A percentile compares a stretch with the other conserved stretches of the same genome.
Evolutionary conservation across 495 filamentous ascomycete species (phyloP).

Genomic region (Aspergillus steynii): DNA sequence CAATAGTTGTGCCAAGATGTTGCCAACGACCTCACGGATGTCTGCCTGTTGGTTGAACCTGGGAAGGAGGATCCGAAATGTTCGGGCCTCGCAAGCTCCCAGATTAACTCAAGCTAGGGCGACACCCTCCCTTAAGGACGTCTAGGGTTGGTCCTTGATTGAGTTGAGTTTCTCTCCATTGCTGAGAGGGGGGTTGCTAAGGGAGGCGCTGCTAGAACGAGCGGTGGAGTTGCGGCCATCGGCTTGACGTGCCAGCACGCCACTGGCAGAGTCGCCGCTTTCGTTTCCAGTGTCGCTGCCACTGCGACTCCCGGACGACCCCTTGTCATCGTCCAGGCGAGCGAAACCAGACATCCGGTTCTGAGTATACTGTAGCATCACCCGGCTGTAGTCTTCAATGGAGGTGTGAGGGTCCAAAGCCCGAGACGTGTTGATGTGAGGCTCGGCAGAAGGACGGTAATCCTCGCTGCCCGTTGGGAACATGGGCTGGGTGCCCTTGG

Average conservation of each 20-base stretch:
- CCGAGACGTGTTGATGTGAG: slow-evolving; percentile 23
- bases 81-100: neutral
- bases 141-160: neutral
- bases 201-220: neutral
- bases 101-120: neutral
- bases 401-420: slow-evolving; percentile 30
- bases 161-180: neutral
- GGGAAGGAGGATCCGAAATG: neutral
- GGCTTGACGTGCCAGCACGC: slow-evolving; percentile 3
- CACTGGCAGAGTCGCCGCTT: slow-evolving; percentile 25
- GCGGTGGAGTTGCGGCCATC: neutral
- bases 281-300: slow-evolving; percentile 37
- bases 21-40: neutral
- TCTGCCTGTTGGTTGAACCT: neutral
- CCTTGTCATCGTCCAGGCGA: slow-evolving; percentile 28
- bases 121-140: neutral
- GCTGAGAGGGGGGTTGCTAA: neutral
- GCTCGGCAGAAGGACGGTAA: slow-evolving; percentile 18
- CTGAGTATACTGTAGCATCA: slow-evolving; percentile 49
- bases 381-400: slow-evolving; percentile 47
- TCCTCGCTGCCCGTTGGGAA: slow-evolving; percentile 23
- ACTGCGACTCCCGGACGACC: slow-evolving; percentile 27
- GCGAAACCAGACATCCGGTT: slow-evolving; percentile 44
- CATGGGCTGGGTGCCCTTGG: slow-evolving; percentile 23
- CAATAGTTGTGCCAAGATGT: neutral